phyloP scores from a whole-genome alignment of 2,329 filamentous ascomycete species.

The Incumbomyces lentus region DNA sequence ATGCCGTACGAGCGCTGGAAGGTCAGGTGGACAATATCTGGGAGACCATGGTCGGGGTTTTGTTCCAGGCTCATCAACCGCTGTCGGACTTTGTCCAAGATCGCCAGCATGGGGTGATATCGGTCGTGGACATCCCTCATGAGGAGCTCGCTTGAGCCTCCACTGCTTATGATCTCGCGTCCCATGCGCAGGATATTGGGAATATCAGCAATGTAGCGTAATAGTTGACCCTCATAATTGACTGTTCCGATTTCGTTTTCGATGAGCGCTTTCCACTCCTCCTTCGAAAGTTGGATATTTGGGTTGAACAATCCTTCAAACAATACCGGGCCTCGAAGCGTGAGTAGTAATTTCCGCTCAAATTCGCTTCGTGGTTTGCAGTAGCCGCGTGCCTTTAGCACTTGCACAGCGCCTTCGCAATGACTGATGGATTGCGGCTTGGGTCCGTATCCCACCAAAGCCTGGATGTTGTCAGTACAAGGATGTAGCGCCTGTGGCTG shows the following conservation, averaged over 20 bases:
- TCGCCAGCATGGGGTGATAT: background rate
- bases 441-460: conserved; percentile 1
- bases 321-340: conserved; percentile 28
- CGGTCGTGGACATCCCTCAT: background rate
- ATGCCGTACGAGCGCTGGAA: background rate
- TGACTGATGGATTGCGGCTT: conserved; percentile 3
- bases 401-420: conserved; percentile 17
- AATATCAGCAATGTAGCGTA: conserved; percentile 24
- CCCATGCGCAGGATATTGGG: conserved; percentile 17
- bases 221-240: conserved; percentile 24
- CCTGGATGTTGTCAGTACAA: conserved; percentile 11
- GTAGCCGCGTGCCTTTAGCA: conserved; percentile 26
- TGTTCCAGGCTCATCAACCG: background rate
- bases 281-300: conserved; percentile 23
- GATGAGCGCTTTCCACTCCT: conserved; percentile 28
- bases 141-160: background rate
- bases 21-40: background rate
- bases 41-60: background rate
- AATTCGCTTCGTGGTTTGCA: conserved; percentile 26
- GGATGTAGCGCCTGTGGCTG: no score
- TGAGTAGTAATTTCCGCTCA: conserved; percentile 26
- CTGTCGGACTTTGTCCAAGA: background rate
- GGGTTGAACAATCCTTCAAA: conserved; percentile 29
- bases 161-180: background rate
- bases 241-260: conserved; percentile 23